phyloP scores from a whole-genome alignment of 805 yeast genomes.

The Candida piceae region DNA sequence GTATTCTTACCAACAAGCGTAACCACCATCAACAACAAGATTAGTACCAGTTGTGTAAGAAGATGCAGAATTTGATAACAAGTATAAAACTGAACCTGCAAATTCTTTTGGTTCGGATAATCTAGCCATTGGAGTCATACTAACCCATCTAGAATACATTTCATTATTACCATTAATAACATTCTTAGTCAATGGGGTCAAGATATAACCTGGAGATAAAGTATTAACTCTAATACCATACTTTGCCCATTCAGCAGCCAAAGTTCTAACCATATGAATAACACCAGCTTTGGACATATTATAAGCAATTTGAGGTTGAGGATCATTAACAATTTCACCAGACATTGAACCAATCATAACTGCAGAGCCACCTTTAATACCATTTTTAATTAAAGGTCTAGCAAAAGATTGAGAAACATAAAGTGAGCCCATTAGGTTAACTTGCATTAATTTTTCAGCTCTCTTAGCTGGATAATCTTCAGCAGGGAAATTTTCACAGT shows the following conservation, averaged over 20 bases:
- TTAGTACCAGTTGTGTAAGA: slow-evolving; percentile 83
- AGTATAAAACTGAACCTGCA: slow-evolving; percentile 69
- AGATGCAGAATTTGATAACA: slow-evolving; percentile 66
- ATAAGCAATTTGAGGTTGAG: slow-evolving; percentile 76
- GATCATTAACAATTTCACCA: slow-evolving; percentile 71
- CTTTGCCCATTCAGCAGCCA: slow-evolving; percentile 81
- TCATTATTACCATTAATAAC: slow-evolving; percentile 55
- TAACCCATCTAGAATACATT: slow-evolving; percentile 68
- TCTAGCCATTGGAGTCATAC: slow-evolving; percentile 69
- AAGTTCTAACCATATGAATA: slow-evolving; percentile 67
- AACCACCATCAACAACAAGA: slow-evolving; percentile 82
- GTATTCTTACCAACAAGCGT: slow-evolving; percentile 67
- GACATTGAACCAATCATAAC: slow-evolving; percentile 77
- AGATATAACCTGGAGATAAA: slow-evolving; percentile 74
- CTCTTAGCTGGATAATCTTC: slow-evolving; percentile 68
- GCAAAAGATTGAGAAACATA: slow-evolving; percentile 74
- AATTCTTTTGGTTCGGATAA: slow-evolving; percentile 85
- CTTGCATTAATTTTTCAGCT: slow-evolving; percentile 64
- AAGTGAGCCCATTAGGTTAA: slow-evolving; percentile 69
- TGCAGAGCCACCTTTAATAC: slow-evolving; percentile 51
- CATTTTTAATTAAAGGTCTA: slow-evolving; percentile 53
- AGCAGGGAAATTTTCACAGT: slow-evolving; percentile 76
- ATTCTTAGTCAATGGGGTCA: slow-evolving; percentile 72
- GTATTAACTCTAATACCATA: slow-evolving; percentile 73
- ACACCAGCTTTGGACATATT: slow-evolving; percentile 87